These are phyloP conservation scores for Mycosphaerelloides madeirae DNA, from an alignment of 2,329 filamentous ascomycete species.

Conservation along the genomic window DNA sequence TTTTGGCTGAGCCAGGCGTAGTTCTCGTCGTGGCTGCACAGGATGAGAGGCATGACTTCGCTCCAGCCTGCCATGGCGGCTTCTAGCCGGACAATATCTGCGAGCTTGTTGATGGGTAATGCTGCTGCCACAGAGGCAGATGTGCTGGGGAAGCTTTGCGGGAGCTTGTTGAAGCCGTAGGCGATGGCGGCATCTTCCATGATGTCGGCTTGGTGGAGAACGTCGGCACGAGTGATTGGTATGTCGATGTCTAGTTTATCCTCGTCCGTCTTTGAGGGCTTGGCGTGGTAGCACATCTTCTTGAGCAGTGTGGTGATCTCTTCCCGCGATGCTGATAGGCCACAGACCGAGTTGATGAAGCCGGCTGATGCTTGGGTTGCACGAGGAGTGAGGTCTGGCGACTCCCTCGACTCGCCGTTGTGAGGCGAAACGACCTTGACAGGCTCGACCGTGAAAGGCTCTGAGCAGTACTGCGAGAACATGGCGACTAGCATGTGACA, in stretches of 20 bases:
- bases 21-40: conserved; percentile 98
- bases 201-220: conserved; percentile 93
- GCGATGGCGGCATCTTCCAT: conserved; percentile 98
- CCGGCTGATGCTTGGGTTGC: conserved; percentile 77
- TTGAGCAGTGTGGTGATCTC: conserved; percentile 73
- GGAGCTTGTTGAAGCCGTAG: conserved; percentile 95
- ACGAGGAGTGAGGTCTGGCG: conserved; percentile 74
- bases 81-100: conserved; percentile 83
- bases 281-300: conserved; percentile 84
- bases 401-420: conserved; percentile 76
- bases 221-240: conserved; percentile 85
- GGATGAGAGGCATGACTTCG: conserved; percentile 91
- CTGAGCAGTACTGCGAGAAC: conserved; percentile 88
- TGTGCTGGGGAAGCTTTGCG: conserved; percentile 79
- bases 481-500: conserved; percentile 94
- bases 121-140: conserved; percentile 82
- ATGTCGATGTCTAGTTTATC: conserved; percentile 72
- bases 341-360: conserved; percentile 91
- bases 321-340: conserved; percentile 68
- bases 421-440: conserved; percentile 89
- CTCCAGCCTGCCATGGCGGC: conserved; percentile 92
- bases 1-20: conserved; percentile 89
- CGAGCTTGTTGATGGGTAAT: conserved; percentile 87
- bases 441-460: conserved; percentile 89
- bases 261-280: conserved; percentile 63